Conservation (phyloP, 2,329 filamentous ascomycete genomes). For the Raffaelea ambrosiae region DNA sequence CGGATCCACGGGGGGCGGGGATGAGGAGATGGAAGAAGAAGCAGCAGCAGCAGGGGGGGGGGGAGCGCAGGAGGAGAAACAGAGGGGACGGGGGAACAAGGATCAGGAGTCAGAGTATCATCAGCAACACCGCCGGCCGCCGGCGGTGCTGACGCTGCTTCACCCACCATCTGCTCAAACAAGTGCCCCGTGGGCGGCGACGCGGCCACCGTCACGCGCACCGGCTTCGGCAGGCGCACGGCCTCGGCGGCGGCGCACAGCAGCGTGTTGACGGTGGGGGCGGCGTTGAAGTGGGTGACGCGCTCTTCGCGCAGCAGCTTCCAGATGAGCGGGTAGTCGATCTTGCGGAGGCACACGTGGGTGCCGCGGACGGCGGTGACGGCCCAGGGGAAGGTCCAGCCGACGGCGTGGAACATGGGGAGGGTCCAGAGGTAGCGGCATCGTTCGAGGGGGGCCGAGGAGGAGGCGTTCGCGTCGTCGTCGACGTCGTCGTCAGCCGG, state of each 20-base stretch:
- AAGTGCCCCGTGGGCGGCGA: constrained; percentile 83
- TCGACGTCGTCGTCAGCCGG: not conserved
- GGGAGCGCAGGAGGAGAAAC: not conserved
- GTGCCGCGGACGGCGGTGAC: constrained; percentile 86
- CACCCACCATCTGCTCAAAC: constrained; percentile 78
- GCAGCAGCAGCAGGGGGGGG: not conserved
- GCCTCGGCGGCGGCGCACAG: constrained; percentile 77
- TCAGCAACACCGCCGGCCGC: no score
- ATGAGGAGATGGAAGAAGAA: not conserved
- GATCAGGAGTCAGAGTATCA: no score
- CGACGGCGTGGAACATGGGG: constrained; percentile 70
- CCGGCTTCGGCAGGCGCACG: constrained; percentile 55
- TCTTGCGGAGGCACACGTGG: constrained; percentile 88
- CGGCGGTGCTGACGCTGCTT: no score
- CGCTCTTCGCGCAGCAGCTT: constrained; percentile 72
- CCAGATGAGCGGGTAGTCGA: constrained; percentile 94
- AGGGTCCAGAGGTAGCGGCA: constrained; percentile 87
- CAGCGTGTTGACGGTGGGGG: constrained; percentile 91
- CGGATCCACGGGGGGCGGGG: no score
- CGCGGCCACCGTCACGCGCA: constrained; percentile 86
- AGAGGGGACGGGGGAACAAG: not conserved
- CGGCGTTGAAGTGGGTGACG: constrained; percentile 92
- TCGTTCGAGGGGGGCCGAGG: constrained; percentile 44
- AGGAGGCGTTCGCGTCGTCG: constrained; percentile 15
- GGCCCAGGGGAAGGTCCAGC: constrained; percentile 90